Conservation (phyloP, 2,329 filamentous ascomycete genomes). For the Dactylellina leptospora region DNA sequence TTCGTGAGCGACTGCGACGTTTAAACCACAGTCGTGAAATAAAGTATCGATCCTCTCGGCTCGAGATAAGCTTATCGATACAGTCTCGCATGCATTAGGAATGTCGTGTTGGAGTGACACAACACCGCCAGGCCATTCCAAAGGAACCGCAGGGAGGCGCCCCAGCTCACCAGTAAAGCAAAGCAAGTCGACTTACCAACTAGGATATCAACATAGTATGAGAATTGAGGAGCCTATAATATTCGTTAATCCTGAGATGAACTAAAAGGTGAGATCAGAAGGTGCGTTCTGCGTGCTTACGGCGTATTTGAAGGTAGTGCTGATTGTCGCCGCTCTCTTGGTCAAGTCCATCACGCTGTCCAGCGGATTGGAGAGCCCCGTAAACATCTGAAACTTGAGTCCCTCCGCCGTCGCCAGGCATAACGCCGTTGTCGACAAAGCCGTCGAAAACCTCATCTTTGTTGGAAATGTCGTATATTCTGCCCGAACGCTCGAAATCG, state of each 20-base stretch:
- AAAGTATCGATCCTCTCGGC: neutral
- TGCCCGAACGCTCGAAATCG: slow-evolving; percentile 20
- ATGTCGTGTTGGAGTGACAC: slow-evolving; percentile 24
- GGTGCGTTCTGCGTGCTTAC: slow-evolving; percentile 7
- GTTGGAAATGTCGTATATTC: slow-evolving; percentile 5
- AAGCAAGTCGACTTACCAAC: slow-evolving; percentile 49
- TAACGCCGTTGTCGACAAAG: slow-evolving; percentile 37
- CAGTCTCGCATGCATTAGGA: neutral
- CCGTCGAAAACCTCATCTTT: slow-evolving; percentile 41
- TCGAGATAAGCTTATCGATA: slow-evolving; percentile 20
- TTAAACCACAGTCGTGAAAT: neutral
- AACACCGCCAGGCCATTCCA: neutral
- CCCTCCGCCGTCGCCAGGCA: slow-evolving; percentile 49
- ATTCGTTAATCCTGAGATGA: slow-evolving; percentile 7
- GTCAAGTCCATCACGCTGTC: slow-evolving; percentile 17
- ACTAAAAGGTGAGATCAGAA: neutral
- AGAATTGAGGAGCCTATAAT: slow-evolving; percentile 48
- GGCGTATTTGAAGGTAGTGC: slow-evolving; percentile 49
- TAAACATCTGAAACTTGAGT: slow-evolving; percentile 43
- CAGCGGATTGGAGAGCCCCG: slow-evolving; percentile 14
- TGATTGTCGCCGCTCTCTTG: slow-evolving; percentile 44
- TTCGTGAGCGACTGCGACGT: neutral
- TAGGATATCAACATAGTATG: slow-evolving; percentile 49
- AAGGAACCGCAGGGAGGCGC: too few relatives aligned
- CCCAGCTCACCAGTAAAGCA: too few relatives aligned